Conservation (phyloP, 1,284 basidiomycete species). For the Sporisorium sorghi region DNA sequence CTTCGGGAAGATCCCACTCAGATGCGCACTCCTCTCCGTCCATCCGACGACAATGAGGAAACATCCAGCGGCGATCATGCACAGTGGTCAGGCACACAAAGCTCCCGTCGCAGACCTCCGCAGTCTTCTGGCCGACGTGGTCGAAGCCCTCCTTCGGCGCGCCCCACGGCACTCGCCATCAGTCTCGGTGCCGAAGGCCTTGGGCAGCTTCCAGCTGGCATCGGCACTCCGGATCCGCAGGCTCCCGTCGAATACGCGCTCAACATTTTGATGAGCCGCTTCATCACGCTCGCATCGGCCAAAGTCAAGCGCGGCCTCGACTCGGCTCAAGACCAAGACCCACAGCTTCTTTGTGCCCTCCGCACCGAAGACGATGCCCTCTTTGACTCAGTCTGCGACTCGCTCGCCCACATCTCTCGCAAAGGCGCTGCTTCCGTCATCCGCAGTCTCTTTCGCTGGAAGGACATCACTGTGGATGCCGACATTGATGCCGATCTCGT, state of each 20-base stretch:
- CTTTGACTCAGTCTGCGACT: slow-evolving; percentile 83
- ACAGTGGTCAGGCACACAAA: slow-evolving; percentile 21
- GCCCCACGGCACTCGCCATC: slow-evolving; percentile 33
- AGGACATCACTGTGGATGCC: slow-evolving; percentile 69
- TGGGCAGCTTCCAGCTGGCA: slow-evolving; percentile 50
- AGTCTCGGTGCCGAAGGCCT: slow-evolving; percentile 42
- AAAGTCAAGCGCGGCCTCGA: slow-evolving; percentile 55
- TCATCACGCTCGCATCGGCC: slow-evolving; percentile 50
- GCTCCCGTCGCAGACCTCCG: slow-evolving; percentile 15
- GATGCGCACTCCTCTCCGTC: slow-evolving; percentile 10
- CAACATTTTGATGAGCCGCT: slow-evolving; percentile 63
- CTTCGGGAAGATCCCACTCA: slow-evolving; percentile 29
- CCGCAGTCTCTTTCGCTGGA: slow-evolving; percentile 88
- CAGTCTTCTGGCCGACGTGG: slow-evolving; percentile 6
- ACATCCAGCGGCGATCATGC: slow-evolving; percentile 45
- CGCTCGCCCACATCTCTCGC: slow-evolving; percentile 86
- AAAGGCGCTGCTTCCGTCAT: slow-evolving; percentile 86
- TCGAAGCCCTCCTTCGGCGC: slow-evolving; percentile 16
- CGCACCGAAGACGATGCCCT: slow-evolving; percentile 79
- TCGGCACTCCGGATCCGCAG: slow-evolving; percentile 48
- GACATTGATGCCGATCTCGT: slow-evolving; percentile 32
- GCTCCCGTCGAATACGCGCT: slow-evolving; percentile 62
- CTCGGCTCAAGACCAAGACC: slow-evolving; percentile 45
- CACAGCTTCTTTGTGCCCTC: slow-evolving; percentile 70
- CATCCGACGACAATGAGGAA: slow-evolving; percentile 33